Evolutionary conservation across 805 yeast species (phyloP).

Genomic region (Kazachstania taianensis): DNA sequence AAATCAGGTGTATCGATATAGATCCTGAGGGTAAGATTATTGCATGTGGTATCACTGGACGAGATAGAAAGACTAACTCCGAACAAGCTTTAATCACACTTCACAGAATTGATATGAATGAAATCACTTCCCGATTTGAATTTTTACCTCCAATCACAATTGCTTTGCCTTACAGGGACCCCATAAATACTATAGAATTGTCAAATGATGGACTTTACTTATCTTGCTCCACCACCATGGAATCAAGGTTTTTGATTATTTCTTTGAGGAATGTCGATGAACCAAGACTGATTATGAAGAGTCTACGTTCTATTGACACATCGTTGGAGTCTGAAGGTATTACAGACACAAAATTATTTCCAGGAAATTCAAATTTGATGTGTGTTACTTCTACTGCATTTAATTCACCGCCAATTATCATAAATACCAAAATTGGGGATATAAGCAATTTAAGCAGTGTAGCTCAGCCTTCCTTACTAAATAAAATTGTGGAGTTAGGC

Average conservation of each 20-base stretch:
- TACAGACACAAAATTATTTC: slow-evolving; percentile 67
- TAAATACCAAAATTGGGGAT: slow-evolving; percentile 51
- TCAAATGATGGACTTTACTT: slow-evolving; percentile 62
- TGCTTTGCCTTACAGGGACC: slow-evolving; percentile 79
- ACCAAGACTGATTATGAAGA: slow-evolving; percentile 60
- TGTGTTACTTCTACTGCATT: slow-evolving; percentile 51
- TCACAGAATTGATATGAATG: slow-evolving; percentile 31
- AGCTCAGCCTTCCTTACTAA: slow-evolving; percentile 50
- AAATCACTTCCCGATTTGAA: slow-evolving; percentile 12
- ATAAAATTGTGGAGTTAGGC: slow-evolving; percentile 73
- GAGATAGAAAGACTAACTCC: slow-evolving; percentile 53
- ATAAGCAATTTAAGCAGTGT: slow-evolving; percentile 32
- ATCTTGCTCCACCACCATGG: slow-evolving; percentile 58
- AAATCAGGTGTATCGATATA: slow-evolving; percentile 69
- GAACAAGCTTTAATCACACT: slow-evolving; percentile 71
- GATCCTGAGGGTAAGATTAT: slow-evolving; percentile 53
- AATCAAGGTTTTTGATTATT: slow-evolving; percentile 69
- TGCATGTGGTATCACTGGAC: slow-evolving; percentile 77
- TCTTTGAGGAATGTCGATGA: slow-evolving; percentile 52
- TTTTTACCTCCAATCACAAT: slow-evolving; percentile 54
- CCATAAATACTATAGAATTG: slow-evolving; percentile 63
- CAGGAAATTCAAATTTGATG: slow-evolving; percentile 47
- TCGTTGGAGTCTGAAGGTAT: slow-evolving; percentile 81
- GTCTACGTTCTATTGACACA: slow-evolving; percentile 51
- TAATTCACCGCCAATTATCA: slow-evolving; percentile 54